Evolutionary conservation across 2,329 filamentous ascomycete species (phyloP), one percentile per base, ranked within the genome.

Genomic region (Fonsecaea nubica): DNA sequence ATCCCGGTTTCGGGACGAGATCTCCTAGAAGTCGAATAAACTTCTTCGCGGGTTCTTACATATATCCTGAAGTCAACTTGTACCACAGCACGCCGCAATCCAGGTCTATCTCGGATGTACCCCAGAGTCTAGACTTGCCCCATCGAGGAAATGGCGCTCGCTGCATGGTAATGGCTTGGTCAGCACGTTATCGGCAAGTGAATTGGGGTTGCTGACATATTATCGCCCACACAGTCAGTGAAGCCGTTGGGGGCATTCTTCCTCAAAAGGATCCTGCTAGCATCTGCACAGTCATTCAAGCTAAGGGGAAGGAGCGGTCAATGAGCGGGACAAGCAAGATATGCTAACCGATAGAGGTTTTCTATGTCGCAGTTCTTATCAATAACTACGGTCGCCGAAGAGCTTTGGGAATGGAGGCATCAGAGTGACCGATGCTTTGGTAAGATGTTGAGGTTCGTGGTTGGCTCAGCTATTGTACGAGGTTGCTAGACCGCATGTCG

Each of bases 161-260:
- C 32, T 54, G 58, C 45, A 54, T 61, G 58, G 40, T 61, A 40
- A 61, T 10, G 56, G 45, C 48, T 65, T 56, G 35, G 63, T 65
- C 63, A 65, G 57, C 58, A 59, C 58, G 15, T 25, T 53, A 42
- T 61, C 58, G 36, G 35, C 40, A 67, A 25, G 38, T 55, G 40
- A 40, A 53, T 60, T 59, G 64, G 9, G 48, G 55, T 64, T 64
- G 64, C 58, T 62, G 63, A 65, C 25, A 25, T 30, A 55, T n/a
- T 33, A 21, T 9, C 15, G 30, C 32, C 48, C 18, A 15, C 33
- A 33, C n/a, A 56, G 21, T 30, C 32, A 30, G 48, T 32, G 48
- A 36, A 33, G 8, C 4, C 18, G 30, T 32, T 13, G 36, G n/a
- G 36, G 33, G 50, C 30, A 40, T 35, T 13, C 50, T 52, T n/a